Base-by-base conservation (phyloP, 176 grass and related monocot genomes). In the Panicum miliaceum region DNA sequence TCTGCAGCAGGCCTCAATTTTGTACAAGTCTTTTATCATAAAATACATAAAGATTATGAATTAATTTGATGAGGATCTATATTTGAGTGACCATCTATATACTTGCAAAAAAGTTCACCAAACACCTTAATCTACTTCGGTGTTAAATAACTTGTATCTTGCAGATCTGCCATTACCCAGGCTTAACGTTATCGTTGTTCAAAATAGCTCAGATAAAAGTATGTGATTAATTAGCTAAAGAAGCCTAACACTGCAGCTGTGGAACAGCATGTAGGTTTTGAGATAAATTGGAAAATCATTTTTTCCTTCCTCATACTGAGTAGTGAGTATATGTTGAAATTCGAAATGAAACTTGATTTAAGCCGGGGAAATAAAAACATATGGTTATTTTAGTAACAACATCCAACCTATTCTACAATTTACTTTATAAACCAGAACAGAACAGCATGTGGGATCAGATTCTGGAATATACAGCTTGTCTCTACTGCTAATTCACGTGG, bases 1-100 rank as follows among this genome's bases (percentile, higher is more conserved):
- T 98, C 96, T 61, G 70, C 64, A 83, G 96, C 96, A 86, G 93
- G 87, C 87, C 96, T 95, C 91, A 95, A 64, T 72, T 88, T 93
- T 37, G 91, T 94, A 85, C 96, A 95, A 7, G 84, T 73, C 96
- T 98, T 82, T 83, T 29, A 81, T 80, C 36, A 86, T 77, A 51
- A 74, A 86, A 18, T 19, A 82, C 11, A 9, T 32, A 87, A 85
- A 70, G 20, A 80, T 27, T 23, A 85, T 16, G 6, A 68, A 89
- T 69, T 52, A 84, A 73, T 41, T 81, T 46, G 26, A 89, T 26
- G 64, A 12, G 71, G 45, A 35, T 25, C 25, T 47, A 78, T 61
- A 15, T 35, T 64, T 34, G 22, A 68, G 59, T 62, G 25, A 27
- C 1, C 37, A 56, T 64, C 3, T 18, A 41, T 38, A 83, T 25